These are phyloP conservation scores for Erucastrum elatum DNA, from an alignment of 345 rosid genomes.

Conservation along the genomic window DNA sequence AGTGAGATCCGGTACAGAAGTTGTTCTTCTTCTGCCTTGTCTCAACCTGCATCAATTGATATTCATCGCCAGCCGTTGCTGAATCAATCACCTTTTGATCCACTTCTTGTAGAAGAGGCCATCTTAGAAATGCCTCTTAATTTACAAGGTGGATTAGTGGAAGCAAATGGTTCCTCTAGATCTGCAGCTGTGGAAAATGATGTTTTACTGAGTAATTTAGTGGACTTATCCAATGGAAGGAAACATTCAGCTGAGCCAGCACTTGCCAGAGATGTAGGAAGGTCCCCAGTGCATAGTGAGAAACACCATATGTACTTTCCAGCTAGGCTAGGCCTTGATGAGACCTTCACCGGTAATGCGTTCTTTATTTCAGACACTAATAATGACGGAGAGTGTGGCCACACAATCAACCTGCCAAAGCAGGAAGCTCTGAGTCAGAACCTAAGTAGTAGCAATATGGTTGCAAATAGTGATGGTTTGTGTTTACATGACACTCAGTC, in stretches of 20 bases:
- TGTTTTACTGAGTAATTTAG: slow-evolving; percentile 22
- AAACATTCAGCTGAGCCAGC: slow-evolving; percentile 29
- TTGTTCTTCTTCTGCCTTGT: slow-evolving; percentile 29
- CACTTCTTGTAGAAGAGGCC: slow-evolving; percentile 34
- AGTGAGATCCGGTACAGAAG: slow-evolving; percentile 33
- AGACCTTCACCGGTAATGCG: slow-evolving; percentile 34
- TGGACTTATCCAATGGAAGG: slow-evolving; percentile 34
- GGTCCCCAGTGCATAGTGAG: slow-evolving; percentile 19
- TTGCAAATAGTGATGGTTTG: slow-evolving; percentile 34
- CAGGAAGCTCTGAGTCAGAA: slow-evolving; percentile 29
- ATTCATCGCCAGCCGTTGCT: slow-evolving; percentile 27
- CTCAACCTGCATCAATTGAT: slow-evolving; percentile 31
- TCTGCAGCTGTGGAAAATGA: slow-evolving; percentile 17
- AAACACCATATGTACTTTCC: slow-evolving; percentile 32
- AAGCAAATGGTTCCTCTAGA: slow-evolving; percentile 40
- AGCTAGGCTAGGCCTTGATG: slow-evolving; percentile 44
- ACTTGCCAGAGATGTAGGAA: slow-evolving; percentile 28
- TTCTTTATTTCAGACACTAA: slow-evolving; percentile 19
- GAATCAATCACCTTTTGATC: slow-evolving; percentile 34
- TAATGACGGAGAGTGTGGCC: slow-evolving; percentile 29
- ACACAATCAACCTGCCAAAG: slow-evolving; percentile 17
- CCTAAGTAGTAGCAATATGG: slow-evolving; percentile 16
- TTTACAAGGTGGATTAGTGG: slow-evolving; percentile 60
- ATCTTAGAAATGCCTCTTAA: slow-evolving; percentile 56
- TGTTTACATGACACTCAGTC: slow-evolving; percentile 31